These are phyloP conservation scores for Amanita rubescens DNA, from an alignment of 768 basidiomycete genomes.

Conservation along the genomic window DNA sequence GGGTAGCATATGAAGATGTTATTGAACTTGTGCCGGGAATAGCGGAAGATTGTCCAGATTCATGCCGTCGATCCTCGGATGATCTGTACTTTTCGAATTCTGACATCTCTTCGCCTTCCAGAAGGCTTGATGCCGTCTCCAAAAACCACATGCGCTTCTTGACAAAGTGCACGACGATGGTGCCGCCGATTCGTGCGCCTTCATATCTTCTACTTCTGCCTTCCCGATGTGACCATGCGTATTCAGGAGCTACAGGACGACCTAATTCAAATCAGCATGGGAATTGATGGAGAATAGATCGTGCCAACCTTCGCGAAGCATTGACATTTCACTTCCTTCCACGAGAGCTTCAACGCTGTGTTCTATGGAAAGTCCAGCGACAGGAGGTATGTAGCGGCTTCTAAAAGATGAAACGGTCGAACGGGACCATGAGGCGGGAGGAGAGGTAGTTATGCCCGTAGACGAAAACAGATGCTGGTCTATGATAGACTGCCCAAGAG, in stretches of 20 bases:
- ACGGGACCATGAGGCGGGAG: constrained; percentile 60
- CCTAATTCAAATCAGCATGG: constrained; percentile 27
- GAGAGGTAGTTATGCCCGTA: constrained; percentile 22
- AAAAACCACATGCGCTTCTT: constrained; percentile 97
- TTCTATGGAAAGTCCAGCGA: constrained; percentile 51
- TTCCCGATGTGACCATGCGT: constrained; percentile 70
- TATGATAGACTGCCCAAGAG: constrained; percentile 39
- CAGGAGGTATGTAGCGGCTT: constrained; percentile 62
- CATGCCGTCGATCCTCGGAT: not conserved
- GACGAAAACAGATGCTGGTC: constrained; percentile 20
- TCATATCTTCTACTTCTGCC: constrained; percentile 59
- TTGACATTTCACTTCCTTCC: constrained; percentile 84
- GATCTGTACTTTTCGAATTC: constrained; percentile 40
- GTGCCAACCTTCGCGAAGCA: constrained; percentile 50
- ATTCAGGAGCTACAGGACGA: constrained; percentile 48
- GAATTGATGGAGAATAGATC: not conserved
- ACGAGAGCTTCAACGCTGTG: constrained; percentile 88
- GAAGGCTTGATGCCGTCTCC: constrained; percentile 83
- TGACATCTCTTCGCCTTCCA: constrained; percentile 71
- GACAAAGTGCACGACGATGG: constrained; percentile 93
- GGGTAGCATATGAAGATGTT: not conserved
- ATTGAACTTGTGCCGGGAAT: not conserved
- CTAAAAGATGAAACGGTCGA: constrained; percentile 88
- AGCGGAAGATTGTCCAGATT: not conserved
- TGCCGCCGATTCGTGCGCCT: constrained; percentile 76